Evolutionary conservation across 345 rosid species (phyloP).

Genomic region (Citrus sp.): DNA sequence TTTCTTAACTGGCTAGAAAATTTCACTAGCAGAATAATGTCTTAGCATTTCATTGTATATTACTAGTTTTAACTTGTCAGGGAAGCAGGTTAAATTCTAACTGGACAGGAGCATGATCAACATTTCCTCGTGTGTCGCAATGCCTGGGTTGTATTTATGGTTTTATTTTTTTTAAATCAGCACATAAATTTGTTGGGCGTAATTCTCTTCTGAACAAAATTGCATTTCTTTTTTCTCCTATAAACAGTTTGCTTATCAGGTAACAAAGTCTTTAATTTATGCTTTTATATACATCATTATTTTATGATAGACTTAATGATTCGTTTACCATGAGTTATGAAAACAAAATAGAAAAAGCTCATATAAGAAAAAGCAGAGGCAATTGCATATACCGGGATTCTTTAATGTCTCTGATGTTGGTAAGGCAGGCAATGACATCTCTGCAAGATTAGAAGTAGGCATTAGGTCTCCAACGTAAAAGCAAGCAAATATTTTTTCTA

Average conservation of each 20-base stretch:
- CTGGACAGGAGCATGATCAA: not conserved
- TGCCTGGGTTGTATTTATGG: no score
- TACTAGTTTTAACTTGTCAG: not conserved
- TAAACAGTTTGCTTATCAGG: no score
- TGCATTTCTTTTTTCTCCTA: no score
- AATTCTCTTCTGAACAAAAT: no score
- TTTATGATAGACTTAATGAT: not conserved
- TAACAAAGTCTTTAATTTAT: no score
- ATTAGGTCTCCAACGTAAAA: constrained; percentile 8
- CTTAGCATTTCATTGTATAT: not conserved
- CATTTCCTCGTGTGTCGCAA: not conserved
- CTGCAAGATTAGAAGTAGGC: constrained; percentile 41
- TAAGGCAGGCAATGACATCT: constrained; percentile 96
- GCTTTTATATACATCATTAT: no score
- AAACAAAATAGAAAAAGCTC: not conserved
- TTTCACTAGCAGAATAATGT: not conserved
- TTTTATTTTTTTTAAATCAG: no score
- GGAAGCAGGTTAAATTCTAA: not conserved
- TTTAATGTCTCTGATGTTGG: constrained; percentile 76
- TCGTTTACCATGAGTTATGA: not conserved
- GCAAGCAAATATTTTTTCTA: not conserved
- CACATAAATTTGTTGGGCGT: no score
- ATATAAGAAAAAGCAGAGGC: not conserved
- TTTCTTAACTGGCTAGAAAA: not conserved
- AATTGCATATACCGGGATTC: constrained; percentile 52